Base-by-base conservation (phyloP, 2,329 filamentous ascomycete species). In the Microsporum canis region DNA sequence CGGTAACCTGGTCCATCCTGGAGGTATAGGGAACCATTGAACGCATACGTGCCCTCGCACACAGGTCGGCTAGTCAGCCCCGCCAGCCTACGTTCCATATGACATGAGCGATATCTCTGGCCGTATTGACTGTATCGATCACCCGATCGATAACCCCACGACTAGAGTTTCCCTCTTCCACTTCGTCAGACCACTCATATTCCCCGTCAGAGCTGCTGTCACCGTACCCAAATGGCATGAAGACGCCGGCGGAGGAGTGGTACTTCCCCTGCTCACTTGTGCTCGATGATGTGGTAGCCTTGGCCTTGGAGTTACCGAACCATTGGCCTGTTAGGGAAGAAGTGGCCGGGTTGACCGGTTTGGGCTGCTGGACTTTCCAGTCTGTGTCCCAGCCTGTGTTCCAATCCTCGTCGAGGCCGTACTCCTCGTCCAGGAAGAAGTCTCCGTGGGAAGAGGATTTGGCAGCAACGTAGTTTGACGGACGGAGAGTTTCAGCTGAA, bases 281-380 rank as follows among this genome's bases (percentile, higher is more conserved):
- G 45, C 23, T 34, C 36, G 17, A 14, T 14, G 39, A 33, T 36
- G 39, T 47, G 55, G 3, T 14, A 17, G 51, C 14, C 23, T 41
- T 29, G 36, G 27, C 55, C 51, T 58, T 56, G 55, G 56, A 38
- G 27, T 88, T 60, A 5, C 34, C 12, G 41, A 58, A 60, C 59
- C 60, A 61, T 17, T 43, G 38, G 4, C 56, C 5, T 27, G 34
- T 38, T 17, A 34, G 45, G 53, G 59, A 57, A 7, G 39, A 43
- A 17, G 55, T 27, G 3, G 55, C 31, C 8, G 36, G 55, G 27
- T 43, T 27, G 2, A 17, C 38, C 2, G 55, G 23, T 14, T 39
- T 10, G 36, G 58, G 53, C 60, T 61, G 56, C 27, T 61, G 60
- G 38, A 55, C 17, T n/a, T 63, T 57, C 62, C 38, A 60, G 36